phyloP scores from a whole-genome alignment of 495 filamentous ascomycete genomes.

The Lichenothelia convexa region DNA sequence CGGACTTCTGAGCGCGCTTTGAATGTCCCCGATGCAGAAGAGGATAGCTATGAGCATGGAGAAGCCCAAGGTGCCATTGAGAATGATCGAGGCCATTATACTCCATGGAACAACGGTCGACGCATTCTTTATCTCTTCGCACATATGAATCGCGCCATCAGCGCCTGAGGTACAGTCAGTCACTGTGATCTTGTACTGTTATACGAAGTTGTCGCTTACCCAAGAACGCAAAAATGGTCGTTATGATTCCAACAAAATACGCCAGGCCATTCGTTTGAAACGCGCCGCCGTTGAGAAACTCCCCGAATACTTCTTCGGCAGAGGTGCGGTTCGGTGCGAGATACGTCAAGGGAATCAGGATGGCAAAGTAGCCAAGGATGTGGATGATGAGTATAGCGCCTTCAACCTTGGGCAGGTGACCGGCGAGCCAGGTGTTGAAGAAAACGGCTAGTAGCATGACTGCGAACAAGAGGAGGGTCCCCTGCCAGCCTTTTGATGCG shows the following conservation, averaged over 20 bases:
- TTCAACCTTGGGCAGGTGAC: conserved; percentile 2
- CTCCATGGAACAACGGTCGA: conserved; percentile 4
- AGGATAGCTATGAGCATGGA: conserved; percentile 7
- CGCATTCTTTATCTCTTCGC: conserved; percentile 7
- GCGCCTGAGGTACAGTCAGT: background rate
- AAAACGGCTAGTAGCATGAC: conserved; percentile 4
- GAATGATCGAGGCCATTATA: conserved; percentile 5
- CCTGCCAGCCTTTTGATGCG: conserved; percentile 4
- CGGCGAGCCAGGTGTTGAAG: conserved; percentile 3
- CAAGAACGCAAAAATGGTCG: background rate
- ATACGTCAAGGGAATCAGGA: conserved; percentile 5
- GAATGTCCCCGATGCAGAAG: conserved; percentile 8
- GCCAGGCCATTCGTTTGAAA: conserved; percentile 3
- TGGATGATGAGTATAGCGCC: conserved; percentile 5
- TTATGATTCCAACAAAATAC: conserved; percentile 3
- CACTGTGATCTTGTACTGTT: too few relatives aligned
- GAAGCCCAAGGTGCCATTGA: conserved; percentile 5
- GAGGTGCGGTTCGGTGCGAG: conserved; percentile 1
- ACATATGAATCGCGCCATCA: background rate
- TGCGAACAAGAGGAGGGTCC: conserved; percentile 4
- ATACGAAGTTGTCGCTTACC: background rate
- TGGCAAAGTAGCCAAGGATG: conserved; percentile 4
- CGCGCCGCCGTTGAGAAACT: conserved; percentile 3
- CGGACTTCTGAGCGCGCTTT: conserved; percentile 1
- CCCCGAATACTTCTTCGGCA: conserved; percentile 2